Base-by-base conservation (phyloP, 106 monocot genomes). In the Platanthera zijinensis region DNA sequence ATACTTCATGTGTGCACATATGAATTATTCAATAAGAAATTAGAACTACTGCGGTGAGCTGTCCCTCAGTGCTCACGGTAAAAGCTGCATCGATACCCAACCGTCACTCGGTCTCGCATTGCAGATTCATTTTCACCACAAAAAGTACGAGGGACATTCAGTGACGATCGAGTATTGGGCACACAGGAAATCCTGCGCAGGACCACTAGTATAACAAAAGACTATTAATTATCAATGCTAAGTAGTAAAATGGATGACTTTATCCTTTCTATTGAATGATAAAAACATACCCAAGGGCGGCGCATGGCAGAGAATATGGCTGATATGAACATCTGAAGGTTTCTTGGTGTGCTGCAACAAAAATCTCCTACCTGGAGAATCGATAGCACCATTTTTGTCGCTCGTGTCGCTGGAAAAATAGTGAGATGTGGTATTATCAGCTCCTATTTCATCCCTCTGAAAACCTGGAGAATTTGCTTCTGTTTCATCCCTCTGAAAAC, bases 231-330 rank as follows among this genome's bases (percentile, higher is more conserved):
- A 39, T 39, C 39, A 39, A 56, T 62, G 22, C 22, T 21, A 62
- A 62, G 4, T 3, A 5, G 5, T 62, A 22, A 62, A 22, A 62
- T 4, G 5, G 22, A 15, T 7, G 8, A 22, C 22, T n/a, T 22
- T 6, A 62, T 7, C 22, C 9, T 22, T 22, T 17, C 25, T 6
- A 4, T 28, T 66, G n/a, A 76, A 79, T 52, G 15, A 39, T 50
- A 48, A 77, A 73, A 51, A 52, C 86, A 74, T 75, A 86, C 86
- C 86, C n/a, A 78, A 57, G 6, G 53, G 61, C 32, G 53, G 61
- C 32, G 83, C 86, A 52, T 74, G 73, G 0, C 52, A 17, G 73
- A 83, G 78, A 6, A 68, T 10, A 13, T 14, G 46, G 13, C 25
- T 25, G 9, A 52, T 2, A 74, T 25, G 18, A 49, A 25, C 11